Base-by-base conservation (phyloP, 2,329 filamentous ascomycete species). In the Botryotinia calthae region DNA sequence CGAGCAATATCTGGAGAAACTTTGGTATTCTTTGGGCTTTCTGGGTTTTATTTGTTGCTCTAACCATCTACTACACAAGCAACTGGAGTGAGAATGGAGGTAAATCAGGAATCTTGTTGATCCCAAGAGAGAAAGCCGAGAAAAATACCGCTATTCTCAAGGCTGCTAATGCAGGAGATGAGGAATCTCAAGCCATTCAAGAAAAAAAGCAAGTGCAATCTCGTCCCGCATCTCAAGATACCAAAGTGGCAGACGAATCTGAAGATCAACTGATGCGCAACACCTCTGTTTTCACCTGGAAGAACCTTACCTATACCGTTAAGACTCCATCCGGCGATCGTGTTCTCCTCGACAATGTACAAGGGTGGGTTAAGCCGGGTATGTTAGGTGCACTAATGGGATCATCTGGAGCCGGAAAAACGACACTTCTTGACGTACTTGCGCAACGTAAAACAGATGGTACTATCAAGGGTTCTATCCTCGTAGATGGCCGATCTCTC, bases 401-500 rank as follows among this genome's bases (percentile, higher is more conserved):
- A 48, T 78, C 78, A n/a, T 80, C 84, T 6, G 84, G 95, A 76
- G 95, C 95, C 25, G 95, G 95, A 73, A 98, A 97, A 82, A 97
- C 95, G 0, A 97, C 94, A 0, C 87, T 98, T 40, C 84, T 98
- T 44, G 93, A 97, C 82, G 93, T 93, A 46, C 86, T 98, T 76
- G 95, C 95, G 59, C 92, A 92, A 74, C 91, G 95, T 80, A 92
- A 92, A 20, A 94, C 92, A 0, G 95, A 95, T 89, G 95, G 95
- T 82, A 91, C 97, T 25, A 93, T 97, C 66, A 89, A 88, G 10
- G 95, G 95, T 70, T 91, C 95, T 77, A 96, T 97, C 90, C 82
- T 88, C 18, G 87, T 90, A 10, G 86, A 89, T 73, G 88, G 88
- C 42, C 86, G 85, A 48, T 90, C 88, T 37, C 89, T 92, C 61